phyloP scores from a whole-genome alignment of 192 early-diverging fungal species.

The Obelidium mucronatum region DNA sequence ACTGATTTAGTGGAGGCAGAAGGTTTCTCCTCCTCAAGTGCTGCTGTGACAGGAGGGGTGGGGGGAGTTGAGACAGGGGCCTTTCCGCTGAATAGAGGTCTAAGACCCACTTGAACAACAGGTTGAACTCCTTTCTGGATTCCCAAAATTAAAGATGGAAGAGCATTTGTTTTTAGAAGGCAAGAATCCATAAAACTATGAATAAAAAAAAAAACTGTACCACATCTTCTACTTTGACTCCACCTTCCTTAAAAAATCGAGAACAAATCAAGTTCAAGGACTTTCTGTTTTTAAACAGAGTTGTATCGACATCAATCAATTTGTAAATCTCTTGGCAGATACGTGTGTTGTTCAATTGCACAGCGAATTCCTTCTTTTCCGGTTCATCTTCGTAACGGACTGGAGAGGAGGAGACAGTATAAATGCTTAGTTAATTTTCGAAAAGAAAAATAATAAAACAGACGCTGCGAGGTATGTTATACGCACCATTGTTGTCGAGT shows the following conservation, averaged over 20 bases:
- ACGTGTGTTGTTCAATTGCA: slow-evolving; percentile 7
- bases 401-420: not conserved
- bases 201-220: slow-evolving; percentile 24
- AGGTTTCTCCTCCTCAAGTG: slow-evolving; percentile 13
- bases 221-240: slow-evolving; percentile 15
- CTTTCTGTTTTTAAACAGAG: slow-evolving; percentile 1
- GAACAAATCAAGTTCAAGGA: not conserved
- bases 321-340: not conserved
- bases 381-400: slow-evolving; percentile 34
- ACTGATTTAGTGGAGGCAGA: too few species aligned
- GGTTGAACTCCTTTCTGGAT: slow-evolving; percentile 11
- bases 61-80: too few species aligned
- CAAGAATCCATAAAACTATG: not conserved
- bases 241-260: slow-evolving; percentile 22
- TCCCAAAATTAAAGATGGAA: not conserved
- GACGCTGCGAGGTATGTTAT: too few species aligned
- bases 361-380: slow-evolving; percentile 24
- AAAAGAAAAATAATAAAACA: not conserved
- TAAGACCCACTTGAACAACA: not conserved
- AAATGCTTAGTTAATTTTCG: not conserved
- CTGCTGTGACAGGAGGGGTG: not conserved
- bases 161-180: not conserved
- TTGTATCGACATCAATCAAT: not conserved
- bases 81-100: not conserved
- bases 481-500: slow-evolving; percentile 7